Evolutionary conservation across 257 asterid species (phyloP), one percentile per base, ranked within the genome.

Genomic region (Nicotiana noctiflora): DNA sequence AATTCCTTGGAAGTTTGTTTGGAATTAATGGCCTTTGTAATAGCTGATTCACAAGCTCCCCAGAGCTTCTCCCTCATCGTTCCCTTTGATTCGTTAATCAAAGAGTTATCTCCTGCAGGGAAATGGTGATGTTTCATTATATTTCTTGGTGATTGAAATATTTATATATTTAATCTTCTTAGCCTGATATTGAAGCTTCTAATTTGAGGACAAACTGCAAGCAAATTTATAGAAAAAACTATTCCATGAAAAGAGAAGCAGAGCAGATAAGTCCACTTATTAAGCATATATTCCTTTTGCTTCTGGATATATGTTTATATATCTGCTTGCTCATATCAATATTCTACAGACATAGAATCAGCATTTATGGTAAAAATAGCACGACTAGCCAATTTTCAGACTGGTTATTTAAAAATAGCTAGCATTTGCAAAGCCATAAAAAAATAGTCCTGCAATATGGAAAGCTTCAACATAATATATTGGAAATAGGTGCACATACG

Each of bases 61-160:
- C 77, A 57, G 19, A 87, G 74, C 61, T 80, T 87, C 74, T 80
- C 88, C 51, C 84, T 78, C 55, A 82, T 75, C 23, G 55, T 29
- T 29, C 49, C 81, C 67, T 79, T 81, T 15, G 86, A 80, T 60
- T 84, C 83, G 6, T 80, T 83, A 25, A 70, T 67, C 66, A 76
- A 75, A 25, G 87, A 82, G 79, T 2, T 68, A 13, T 83, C 84
- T 21, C 78, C 90, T 18, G 68, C 82, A 40, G 84, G 51, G 81
- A 52, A 61, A 46, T 81, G 81, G 25, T 87, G 90, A 72, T 85
- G 81, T 86, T 81, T 85, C 93, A 91, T 88, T 65, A 27, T 82
- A 76, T 51, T 57, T 21, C 5, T 29, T 31, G 55, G 21, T 34
- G 0, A 13, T 37, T 34, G 14, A 59, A 19, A 23, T 59, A 4